Evolutionary conservation across 805 yeast genomes (phyloP).

Genomic region (Kuraishia molischiana): DNA sequence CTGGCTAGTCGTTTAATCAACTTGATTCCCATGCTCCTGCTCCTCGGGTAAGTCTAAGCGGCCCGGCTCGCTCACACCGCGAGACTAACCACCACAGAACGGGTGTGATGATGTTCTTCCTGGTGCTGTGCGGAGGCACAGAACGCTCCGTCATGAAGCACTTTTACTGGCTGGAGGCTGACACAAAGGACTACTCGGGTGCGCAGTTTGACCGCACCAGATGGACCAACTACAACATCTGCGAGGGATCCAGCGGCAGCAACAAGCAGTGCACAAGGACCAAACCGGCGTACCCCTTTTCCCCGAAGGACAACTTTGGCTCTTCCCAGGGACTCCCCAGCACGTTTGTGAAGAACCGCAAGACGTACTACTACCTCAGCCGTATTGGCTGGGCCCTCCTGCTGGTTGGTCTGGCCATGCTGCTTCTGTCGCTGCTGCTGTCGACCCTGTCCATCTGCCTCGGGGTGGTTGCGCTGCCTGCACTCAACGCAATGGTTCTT

Average conservation of each 20-base stretch:
- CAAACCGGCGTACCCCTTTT: constrained; percentile 74
- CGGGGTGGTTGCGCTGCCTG: constrained; percentile 14
- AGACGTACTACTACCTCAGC: constrained; percentile 53
- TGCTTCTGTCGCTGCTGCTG: constrained; percentile 31
- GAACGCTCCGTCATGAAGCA: constrained; percentile 37
- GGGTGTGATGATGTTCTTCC: constrained; percentile 45
- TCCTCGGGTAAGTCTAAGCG: not conserved
- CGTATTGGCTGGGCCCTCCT: constrained; percentile 62
- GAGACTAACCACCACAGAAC: constrained; percentile 20
- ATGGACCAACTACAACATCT: constrained; percentile 77
- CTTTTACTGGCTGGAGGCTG: constrained; percentile 77
- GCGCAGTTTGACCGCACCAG: constrained; percentile 40
- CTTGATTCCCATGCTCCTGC: not conserved
- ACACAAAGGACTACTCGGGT: constrained; percentile 44
- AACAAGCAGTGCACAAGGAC: constrained; percentile 41
- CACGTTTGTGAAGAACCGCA: constrained; percentile 35
- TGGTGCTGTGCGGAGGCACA: constrained; percentile 57
- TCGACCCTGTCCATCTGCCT: not conserved
- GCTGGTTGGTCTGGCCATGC: constrained; percentile 46
- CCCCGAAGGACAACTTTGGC: constrained; percentile 69
- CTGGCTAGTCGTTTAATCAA: not conserved
- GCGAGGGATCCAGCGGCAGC: constrained; percentile 30
- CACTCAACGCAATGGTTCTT: constrained; percentile 7
- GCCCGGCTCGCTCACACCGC: not conserved
- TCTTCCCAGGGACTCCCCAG: constrained; percentile 43